Percentiles rank a stretch among this genome's conserved stretches.
Conservation (phyloP, 2,329 filamentous ascomycete species). For the Calonectria ilicicola region DNA sequence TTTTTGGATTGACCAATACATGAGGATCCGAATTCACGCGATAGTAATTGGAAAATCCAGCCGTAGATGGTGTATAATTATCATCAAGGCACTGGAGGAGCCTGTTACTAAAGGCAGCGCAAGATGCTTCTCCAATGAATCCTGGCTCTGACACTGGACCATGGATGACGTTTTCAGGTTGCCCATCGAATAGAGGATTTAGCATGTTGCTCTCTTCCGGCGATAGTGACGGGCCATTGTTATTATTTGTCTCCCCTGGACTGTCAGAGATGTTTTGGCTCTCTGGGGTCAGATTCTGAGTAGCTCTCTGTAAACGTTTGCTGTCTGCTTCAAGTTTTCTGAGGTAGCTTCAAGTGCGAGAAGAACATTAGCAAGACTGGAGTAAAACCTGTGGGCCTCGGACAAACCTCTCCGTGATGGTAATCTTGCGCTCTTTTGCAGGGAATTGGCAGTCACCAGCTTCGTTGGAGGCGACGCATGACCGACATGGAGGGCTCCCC, state of each 20-base stretch:
- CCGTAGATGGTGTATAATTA: conserved; percentile 40
- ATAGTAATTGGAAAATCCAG: conserved; percentile 43
- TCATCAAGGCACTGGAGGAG: conserved; percentile 45
- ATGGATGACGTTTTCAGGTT: conserved; percentile 31
- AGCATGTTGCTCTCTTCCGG: conserved; percentile 44
- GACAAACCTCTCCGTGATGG: conserved; percentile 46
- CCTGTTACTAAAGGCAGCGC: conserved; percentile 45
- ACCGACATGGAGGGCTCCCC: conserved; percentile 55
- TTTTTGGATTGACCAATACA: conserved; percentile 6
- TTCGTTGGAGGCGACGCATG: conserved; percentile 52
- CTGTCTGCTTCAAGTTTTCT: conserved; percentile 44
- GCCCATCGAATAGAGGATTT: conserved; percentile 43
- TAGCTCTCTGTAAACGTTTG: conserved; percentile 10
- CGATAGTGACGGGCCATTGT: conserved; percentile 30
- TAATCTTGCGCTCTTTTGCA: conserved; percentile 55
- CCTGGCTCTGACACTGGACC: conserved; percentile 38
- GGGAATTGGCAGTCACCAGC: conserved; percentile 54
- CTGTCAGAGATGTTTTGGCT: conserved; percentile 44
- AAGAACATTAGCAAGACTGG: background rate
- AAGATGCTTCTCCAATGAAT: conserved; percentile 47
- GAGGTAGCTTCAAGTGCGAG: conserved; percentile 41
- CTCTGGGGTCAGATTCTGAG: conserved; percentile 42
- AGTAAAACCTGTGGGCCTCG: conserved; percentile 26
- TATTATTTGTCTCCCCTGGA: conserved; percentile 51
- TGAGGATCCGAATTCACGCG: conserved; percentile 21